Evolutionary conservation across 495 filamentous ascomycete species (phyloP).

Genomic region (Neurospora africana): DNA sequence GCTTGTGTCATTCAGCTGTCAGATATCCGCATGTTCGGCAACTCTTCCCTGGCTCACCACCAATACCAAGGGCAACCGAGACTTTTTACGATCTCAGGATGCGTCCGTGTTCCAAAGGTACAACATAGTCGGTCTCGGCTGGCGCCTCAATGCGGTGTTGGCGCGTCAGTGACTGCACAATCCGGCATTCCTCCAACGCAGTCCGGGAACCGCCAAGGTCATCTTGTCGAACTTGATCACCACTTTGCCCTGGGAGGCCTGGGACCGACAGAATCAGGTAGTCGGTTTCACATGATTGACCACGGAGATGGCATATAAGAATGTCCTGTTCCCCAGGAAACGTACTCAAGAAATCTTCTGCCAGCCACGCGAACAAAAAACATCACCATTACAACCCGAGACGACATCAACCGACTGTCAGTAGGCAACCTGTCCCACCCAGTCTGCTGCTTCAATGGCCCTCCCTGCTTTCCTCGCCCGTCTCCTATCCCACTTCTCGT

Average conservation of each 20-base stretch:
- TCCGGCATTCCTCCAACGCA: slow-evolving; percentile 39
- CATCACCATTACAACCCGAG: background rate
- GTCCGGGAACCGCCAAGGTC: slow-evolving; percentile 24
- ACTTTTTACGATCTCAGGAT: background rate
- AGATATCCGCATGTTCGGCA: background rate
- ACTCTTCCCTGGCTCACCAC: background rate
- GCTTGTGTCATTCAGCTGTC: background rate
- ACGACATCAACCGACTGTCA: background rate
- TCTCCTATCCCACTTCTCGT: slow-evolving; percentile 19
- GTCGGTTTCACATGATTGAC: slow-evolving; percentile 12
- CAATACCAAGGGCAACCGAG: background rate
- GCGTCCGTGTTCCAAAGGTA: background rate
- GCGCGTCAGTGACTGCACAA: slow-evolving; percentile 1
- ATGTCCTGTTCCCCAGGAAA: background rate
- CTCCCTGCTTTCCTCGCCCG: slow-evolving; percentile 16
- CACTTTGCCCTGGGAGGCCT: background rate
- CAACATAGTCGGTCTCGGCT: background rate
- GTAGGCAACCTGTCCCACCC: slow-evolving; percentile 1
- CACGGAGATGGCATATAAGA: background rate
- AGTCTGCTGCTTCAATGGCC: slow-evolving; percentile 8
- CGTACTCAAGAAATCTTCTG: background rate
- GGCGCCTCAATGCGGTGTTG: background rate
- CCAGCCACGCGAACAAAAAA: background rate
- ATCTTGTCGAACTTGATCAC: slow-evolving; percentile 1
- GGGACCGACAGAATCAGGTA: background rate